A percentile compares a stretch with the other conserved stretches of the same genome.
These are phyloP conservation scores for Corynespora cassiicola DNA, from an alignment of 2,329 filamentous ascomycete species.

Conservation along the genomic window DNA sequence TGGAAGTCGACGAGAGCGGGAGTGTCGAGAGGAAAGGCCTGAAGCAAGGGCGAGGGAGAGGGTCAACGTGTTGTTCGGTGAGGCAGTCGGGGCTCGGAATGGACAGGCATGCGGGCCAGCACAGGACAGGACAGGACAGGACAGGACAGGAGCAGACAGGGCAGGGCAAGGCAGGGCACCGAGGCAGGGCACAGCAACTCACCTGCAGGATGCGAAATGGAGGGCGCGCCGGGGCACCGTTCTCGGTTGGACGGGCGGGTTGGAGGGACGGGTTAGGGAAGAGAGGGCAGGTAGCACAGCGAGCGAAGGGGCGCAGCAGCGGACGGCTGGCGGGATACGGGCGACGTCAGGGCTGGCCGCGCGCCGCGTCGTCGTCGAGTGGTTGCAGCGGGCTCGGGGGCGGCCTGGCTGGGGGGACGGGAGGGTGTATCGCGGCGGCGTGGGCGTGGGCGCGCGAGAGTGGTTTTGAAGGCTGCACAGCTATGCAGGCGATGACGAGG, in stretches of 20 bases:
- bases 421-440: background rate
- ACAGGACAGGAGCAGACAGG: no score
- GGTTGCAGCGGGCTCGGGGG: constrained; percentile 1
- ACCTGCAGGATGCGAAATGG: constrained; percentile 1
- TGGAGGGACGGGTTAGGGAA: constrained; percentile 1
- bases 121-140: constrained; percentile 2
- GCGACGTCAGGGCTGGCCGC: constrained; percentile 7
- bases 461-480: constrained; percentile 12
- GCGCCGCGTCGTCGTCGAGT: background rate
- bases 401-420: constrained; percentile 4
- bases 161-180: constrained; percentile 1
- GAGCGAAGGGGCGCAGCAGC: constrained; percentile 14
- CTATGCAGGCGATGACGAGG: constrained; percentile 16
- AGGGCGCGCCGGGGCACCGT: constrained; percentile 1
- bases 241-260: no score
- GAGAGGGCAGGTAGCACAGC: constrained; percentile 8
- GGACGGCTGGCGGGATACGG: background rate
- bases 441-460: constrained; percentile 5
- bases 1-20: constrained; percentile 4
- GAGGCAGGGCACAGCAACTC: background rate
- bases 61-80: constrained; percentile 9
- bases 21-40: constrained; percentile 3
- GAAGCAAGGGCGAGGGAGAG: constrained; percentile 20
- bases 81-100: constrained; percentile 6
- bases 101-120: background rate